phyloP scores from a whole-genome alignment of 345 rosid genomes.

The Erodium maritimum region DNA sequence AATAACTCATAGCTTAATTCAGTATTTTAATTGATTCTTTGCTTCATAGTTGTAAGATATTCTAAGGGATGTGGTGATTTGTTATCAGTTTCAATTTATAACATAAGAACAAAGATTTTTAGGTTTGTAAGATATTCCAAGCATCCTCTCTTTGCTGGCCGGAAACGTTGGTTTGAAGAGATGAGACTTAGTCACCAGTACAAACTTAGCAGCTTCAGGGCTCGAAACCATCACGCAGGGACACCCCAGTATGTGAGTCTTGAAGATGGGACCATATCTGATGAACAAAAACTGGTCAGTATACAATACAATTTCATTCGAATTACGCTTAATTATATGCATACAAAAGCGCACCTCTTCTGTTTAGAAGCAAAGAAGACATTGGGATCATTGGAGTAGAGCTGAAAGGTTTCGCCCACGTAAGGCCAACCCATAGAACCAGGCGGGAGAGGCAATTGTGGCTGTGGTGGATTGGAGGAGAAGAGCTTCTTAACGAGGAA shows the following conservation, averaged over 20 bases:
- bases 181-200: constrained; percentile 33
- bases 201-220: constrained; percentile 39
- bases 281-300: constrained; percentile 11
- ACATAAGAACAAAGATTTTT: no score
- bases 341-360: constrained; percentile 28
- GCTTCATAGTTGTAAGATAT: no score
- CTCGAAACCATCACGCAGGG: constrained; percentile 38
- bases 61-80: no score
- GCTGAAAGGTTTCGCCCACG: constrained; percentile 39
- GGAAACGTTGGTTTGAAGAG: constrained; percentile 51
- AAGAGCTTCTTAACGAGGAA: not conserved
- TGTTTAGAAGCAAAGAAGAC: constrained; percentile 32
- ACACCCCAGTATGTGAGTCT: constrained; percentile 44
- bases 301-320: no score
- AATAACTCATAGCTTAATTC: no score
- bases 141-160: constrained; percentile 32
- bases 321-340: not conserved
- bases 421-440: constrained; percentile 56
- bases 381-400: constrained; percentile 41
- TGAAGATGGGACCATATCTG: constrained; percentile 45
- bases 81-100: no score
- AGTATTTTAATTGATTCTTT: no score
- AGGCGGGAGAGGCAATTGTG: constrained; percentile 33
- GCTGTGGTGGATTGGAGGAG: constrained; percentile 6
- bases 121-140: no score